Evolutionary conservation across 208 protist species (phyloP).

Genomic region (Wallacemonas sp.): DNA sequence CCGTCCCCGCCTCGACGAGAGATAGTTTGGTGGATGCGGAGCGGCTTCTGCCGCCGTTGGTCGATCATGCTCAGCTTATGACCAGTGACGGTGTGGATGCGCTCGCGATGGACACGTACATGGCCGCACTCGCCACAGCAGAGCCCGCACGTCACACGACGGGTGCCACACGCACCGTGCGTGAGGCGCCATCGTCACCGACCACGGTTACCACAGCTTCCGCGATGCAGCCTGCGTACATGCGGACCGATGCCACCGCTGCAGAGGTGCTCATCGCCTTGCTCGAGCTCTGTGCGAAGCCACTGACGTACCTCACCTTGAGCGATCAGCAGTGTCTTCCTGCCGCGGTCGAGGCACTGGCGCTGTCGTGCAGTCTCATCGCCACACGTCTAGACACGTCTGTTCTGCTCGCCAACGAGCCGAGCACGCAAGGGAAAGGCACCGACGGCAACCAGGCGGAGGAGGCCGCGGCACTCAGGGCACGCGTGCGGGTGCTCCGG

Average conservation of each 20-base stretch:
- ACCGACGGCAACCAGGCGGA: neutral
- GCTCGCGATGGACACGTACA: conserved; percentile 3
- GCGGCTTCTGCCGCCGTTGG: conserved; percentile 29
- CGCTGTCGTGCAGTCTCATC: neutral
- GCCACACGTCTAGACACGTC: neutral
- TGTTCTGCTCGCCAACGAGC: neutral
- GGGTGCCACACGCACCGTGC: neutral
- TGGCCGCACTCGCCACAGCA: neutral
- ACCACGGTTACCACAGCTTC: neutral
- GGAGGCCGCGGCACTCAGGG: neutral
- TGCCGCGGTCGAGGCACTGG: conserved; percentile 17
- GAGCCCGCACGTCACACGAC: neutral
- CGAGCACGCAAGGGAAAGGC: too few relatives aligned
- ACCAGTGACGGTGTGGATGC: neutral
- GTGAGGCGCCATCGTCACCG: neutral
- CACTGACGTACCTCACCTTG: conserved; percentile 37
- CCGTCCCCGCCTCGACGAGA: neutral
- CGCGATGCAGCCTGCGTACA: neutral
- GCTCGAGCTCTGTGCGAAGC: conserved; percentile 37
- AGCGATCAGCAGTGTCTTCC: conserved; percentile 33
- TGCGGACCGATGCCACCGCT: neutral
- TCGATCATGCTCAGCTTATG: conserved; percentile 8
- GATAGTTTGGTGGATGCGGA: neutral
- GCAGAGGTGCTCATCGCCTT: conserved; percentile 29
- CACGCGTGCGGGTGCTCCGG: conserved; percentile 3